Conservation (phyloP, 768 basidiomycete genomes). For the Rhodosporidiobolus odoratus region DNA sequence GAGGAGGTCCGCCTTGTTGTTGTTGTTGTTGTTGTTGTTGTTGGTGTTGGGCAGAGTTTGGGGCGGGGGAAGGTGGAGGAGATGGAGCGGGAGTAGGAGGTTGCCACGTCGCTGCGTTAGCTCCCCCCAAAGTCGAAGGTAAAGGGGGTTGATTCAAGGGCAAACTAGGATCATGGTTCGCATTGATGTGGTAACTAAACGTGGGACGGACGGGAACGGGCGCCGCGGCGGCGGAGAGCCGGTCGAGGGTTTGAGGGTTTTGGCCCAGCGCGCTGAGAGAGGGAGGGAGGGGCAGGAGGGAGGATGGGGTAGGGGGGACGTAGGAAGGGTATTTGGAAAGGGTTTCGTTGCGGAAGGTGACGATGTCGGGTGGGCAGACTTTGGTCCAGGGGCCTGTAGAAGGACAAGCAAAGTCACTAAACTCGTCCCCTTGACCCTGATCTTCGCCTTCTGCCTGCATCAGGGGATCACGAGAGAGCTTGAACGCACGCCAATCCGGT, state of each 20-base stretch:
- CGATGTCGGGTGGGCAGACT: slow-evolving; percentile 82
- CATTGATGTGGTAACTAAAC: slow-evolving; percentile 33
- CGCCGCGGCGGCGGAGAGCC: slow-evolving; percentile 78
- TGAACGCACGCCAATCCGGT: slow-evolving; percentile 7
- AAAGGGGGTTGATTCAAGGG: slow-evolving; percentile 69
- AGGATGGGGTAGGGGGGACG: slow-evolving; percentile 52
- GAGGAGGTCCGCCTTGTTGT: slow-evolving; percentile 44
- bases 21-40: not conserved
- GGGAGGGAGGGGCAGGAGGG: slow-evolving; percentile 28
- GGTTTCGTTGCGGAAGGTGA: slow-evolving; percentile 81
- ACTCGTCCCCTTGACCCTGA: too few species aligned
- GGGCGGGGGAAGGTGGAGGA: slow-evolving; percentile 38
- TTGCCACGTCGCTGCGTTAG: slow-evolving; percentile 26
- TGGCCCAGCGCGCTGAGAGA: slow-evolving; percentile 12
- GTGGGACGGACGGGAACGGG: slow-evolving; percentile 74
- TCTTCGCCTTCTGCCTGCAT: too few species aligned
- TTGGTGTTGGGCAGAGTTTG: not conserved
- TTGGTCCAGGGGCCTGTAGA: slow-evolving; percentile 53
- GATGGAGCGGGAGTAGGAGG: slow-evolving; percentile 33
- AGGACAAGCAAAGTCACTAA: slow-evolving; percentile 45
- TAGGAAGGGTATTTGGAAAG: slow-evolving; percentile 96
- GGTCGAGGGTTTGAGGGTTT: slow-evolving; percentile 45
- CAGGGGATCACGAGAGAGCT: not conserved
- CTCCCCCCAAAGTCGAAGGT: slow-evolving; percentile 1
- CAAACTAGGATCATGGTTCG: slow-evolving; percentile 38